A percentile compares a stretch with the other conserved stretches of the same genome.
phyloP scores from a whole-genome alignment of 2,329 filamentous ascomycete genomes.

The Ophiocordyceps camponoti-floridani region DNA sequence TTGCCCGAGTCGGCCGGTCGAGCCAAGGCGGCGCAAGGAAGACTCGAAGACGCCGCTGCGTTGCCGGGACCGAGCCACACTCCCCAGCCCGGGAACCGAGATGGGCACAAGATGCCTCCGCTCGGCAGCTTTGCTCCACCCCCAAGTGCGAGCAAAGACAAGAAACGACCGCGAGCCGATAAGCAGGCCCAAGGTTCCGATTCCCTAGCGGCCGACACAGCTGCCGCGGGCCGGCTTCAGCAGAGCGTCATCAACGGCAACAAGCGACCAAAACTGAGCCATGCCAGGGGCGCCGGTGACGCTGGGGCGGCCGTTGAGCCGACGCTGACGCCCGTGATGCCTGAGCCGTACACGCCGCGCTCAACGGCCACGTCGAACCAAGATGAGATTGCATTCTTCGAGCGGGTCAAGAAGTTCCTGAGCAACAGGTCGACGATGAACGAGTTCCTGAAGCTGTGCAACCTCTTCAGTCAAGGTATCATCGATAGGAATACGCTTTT shows the following conservation, averaged over 20 bases:
- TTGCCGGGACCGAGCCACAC: slow-evolving; percentile 30
- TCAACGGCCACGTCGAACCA: slow-evolving; percentile 54
- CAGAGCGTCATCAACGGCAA: slow-evolving; percentile 18
- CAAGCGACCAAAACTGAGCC: slow-evolving; percentile 59
- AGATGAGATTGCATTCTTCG: slow-evolving; percentile 87
- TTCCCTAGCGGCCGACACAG: slow-evolving; percentile 23
- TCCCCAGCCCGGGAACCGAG: slow-evolving; percentile 32
- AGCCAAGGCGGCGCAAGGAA: slow-evolving; percentile 31
- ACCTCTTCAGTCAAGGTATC: slow-evolving; percentile 82
- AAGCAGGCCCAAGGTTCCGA: slow-evolving; percentile 31
- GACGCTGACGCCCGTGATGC: slow-evolving; percentile 72
- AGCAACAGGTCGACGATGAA: slow-evolving; percentile 83
- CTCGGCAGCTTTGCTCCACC: slow-evolving; percentile 85
- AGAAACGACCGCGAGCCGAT: slow-evolving; percentile 59
- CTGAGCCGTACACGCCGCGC: slow-evolving; percentile 68
- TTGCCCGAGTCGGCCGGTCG: slow-evolving; percentile 63
- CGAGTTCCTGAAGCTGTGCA: slow-evolving; percentile 94
- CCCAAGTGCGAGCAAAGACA: slow-evolving; percentile 71
- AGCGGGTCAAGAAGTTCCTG: slow-evolving; percentile 90
- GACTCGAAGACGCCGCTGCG: slow-evolving; percentile 34
- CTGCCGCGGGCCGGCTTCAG: slow-evolving; percentile 15
- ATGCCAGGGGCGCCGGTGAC: slow-evolving; percentile 42
- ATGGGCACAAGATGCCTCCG: slow-evolving; percentile 70
- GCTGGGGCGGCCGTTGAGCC: slow-evolving; percentile 55
- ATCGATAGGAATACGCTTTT: slow-evolving; percentile 74